Base-by-base conservation (phyloP, 768 basidiomycete species). In the Mrakia hoshinonis region DNA sequence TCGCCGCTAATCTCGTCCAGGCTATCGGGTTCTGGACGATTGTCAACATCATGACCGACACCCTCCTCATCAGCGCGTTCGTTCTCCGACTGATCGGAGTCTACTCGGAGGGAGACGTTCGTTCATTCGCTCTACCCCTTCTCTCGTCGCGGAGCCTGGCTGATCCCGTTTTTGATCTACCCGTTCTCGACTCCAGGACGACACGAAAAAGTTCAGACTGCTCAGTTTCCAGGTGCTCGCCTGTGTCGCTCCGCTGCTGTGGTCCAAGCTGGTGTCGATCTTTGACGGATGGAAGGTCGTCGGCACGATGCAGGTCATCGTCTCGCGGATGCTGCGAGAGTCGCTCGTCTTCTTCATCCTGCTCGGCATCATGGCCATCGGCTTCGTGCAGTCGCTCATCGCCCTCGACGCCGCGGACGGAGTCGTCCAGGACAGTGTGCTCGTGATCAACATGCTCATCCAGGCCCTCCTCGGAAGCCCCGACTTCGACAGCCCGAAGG, bases 371-470 rank as follows among this genome's bases (percentile, higher is more conserved):
- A 84, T 96, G 60, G 88, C 86, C 2, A 78, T 90, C 49, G 94
- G 93, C 0, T 96, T 97, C 78, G 83, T 83, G 15, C 92, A 96
- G 79, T 90, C 87, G 1, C 81, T 97, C 75, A 91, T 89, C 76
- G 94, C 94, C 0, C 81, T 96, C 26, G 92, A 96, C 77, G 91
- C 89, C 43, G 91, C 93, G 3, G 92, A 96, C 80, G 92, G 93
- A 3, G 81, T 84, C 47, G 82, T 82, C 1, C 87, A 89, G 65
- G 81, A 75, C 47, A 73, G 73, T 1, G 73, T 69, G 5, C 74
- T 90, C 85, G 83, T 93, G 24, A 74, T 89, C 38, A 85, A 94
- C 77, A 79, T 85, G 2, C 48, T 71, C 39, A n/a, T 65, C 34
- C 64, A 72, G 47, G 87, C 90, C 3, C 78, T 95, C 18, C 81